phyloP scores from a whole-genome alignment of 164 flowering plant genomes.

The Magnolia changhungtana region DNA sequence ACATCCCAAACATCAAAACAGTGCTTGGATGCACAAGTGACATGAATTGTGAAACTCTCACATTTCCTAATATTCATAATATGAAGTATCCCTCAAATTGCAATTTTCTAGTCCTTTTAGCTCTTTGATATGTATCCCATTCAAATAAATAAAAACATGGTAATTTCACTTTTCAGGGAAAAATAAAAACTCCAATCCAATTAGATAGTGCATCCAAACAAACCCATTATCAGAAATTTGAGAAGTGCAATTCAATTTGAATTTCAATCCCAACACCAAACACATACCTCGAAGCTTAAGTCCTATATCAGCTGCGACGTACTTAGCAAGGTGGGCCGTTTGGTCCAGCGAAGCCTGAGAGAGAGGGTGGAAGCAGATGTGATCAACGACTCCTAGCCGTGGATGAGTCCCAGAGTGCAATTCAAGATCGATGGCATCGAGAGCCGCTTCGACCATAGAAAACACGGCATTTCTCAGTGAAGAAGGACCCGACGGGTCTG shows the following conservation, averaged over 20 bases:
- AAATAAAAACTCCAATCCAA: neutral
- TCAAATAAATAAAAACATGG: too few relatives aligned
- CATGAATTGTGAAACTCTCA: too few relatives aligned
- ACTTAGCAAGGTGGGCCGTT: conserved; percentile 65
- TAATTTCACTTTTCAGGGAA: neutral
- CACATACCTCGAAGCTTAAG: conserved; percentile 53
- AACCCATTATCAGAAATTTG: neutral
- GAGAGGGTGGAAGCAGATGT: conserved; percentile 67
- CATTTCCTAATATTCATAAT: too few relatives aligned
- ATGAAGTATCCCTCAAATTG: too few relatives aligned
- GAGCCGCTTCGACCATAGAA: conserved; percentile 66
- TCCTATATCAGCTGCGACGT: conserved; percentile 58
- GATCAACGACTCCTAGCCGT: conserved; percentile 73
- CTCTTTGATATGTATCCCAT: too few relatives aligned
- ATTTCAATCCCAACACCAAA: neutral
- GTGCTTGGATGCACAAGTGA: too few relatives aligned
- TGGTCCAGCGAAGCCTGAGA: conserved; percentile 64
- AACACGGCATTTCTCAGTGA: conserved; percentile 52
- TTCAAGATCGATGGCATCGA: conserved; percentile 50
- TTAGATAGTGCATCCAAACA: neutral
- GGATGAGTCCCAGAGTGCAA: conserved; percentile 67
- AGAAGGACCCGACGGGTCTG: conserved; percentile 34
- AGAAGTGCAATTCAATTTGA: neutral
- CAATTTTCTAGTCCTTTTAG: too few relatives aligned
- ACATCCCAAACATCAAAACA: too few relatives aligned